Percentiles rank a stretch among this genome's conserved stretches.
Evolutionary conservation across 2,329 filamentous ascomycete genomes (phyloP).

Genomic region (Cordyceps pruinosa): DNA sequence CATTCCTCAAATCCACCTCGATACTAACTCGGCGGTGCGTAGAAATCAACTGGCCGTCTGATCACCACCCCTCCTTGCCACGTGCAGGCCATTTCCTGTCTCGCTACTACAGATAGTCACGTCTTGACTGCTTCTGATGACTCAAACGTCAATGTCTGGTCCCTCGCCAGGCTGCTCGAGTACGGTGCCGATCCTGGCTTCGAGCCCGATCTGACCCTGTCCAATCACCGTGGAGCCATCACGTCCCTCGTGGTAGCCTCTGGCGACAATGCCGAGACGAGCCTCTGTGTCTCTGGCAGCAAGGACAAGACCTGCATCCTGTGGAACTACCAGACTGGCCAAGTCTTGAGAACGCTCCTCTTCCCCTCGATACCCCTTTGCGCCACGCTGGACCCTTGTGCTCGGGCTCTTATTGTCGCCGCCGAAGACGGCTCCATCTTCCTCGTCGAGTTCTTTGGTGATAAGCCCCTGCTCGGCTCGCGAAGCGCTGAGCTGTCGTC

Average conservation of each 20-base stretch:
- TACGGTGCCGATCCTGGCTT: slow-evolving; percentile 46
- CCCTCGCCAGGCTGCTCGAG: slow-evolving; percentile 64
- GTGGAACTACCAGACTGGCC: slow-evolving; percentile 84
- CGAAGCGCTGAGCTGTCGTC: slow-evolving; percentile 46
- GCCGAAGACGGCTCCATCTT: slow-evolving; percentile 77
- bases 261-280: slow-evolving; percentile 60
- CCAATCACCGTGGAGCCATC: slow-evolving; percentile 68
- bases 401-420: slow-evolving; percentile 74
- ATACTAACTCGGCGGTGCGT: background rate
- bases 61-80: slow-evolving; percentile 71
- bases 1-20: background rate
- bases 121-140: slow-evolving; percentile 76
- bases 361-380: slow-evolving; percentile 68
- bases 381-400: slow-evolving; percentile 70
- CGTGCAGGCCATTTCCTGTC: slow-evolving; percentile 70
- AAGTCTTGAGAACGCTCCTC: slow-evolving; percentile 72
- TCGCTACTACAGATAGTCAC: slow-evolving; percentile 65
- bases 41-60: slow-evolving; percentile 70
- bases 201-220: slow-evolving; percentile 71
- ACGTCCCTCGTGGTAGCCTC: slow-evolving; percentile 58
- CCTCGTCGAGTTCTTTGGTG: slow-evolving; percentile 63
- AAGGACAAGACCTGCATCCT: slow-evolving; percentile 83
- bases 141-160: slow-evolving; percentile 90
- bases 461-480: slow-evolving; percentile 48
- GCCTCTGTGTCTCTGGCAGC: slow-evolving; percentile 76